phyloP scores from a whole-genome alignment of 176 grass and related monocot species.

The Elaeis guineensis region DNA sequence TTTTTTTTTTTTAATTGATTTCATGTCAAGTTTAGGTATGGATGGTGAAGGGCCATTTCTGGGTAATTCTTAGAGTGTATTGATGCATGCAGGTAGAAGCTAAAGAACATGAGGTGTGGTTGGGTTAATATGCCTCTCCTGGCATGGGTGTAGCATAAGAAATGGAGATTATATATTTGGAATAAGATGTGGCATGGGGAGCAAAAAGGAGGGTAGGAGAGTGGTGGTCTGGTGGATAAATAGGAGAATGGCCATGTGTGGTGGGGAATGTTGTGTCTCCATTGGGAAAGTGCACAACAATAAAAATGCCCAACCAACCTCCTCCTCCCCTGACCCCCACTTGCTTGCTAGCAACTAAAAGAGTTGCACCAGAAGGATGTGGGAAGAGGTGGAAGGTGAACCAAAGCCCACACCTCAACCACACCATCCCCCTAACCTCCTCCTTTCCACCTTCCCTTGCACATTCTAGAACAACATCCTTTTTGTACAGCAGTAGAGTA shows the following conservation, averaged over 20 bases:
- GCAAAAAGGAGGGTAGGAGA: constrained; percentile 33
- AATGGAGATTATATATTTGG: too few species aligned
- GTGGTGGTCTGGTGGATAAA: constrained; percentile 25
- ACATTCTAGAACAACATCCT: constrained; percentile 41
- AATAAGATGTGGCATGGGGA: constrained; percentile 7
- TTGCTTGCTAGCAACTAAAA: constrained; percentile 26
- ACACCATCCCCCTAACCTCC: constrained; percentile 44
- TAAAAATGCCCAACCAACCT: constrained; percentile 8
- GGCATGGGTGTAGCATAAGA: too few species aligned
- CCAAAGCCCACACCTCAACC: constrained; percentile 24
- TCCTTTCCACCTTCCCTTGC: constrained; percentile 27
- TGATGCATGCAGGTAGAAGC: too few species aligned
- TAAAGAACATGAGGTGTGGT: too few species aligned
- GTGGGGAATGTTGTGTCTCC: constrained; percentile 21
- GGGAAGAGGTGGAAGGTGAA: constrained; percentile 27
- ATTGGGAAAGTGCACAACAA: constrained; percentile 12
- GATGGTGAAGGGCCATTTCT: too few species aligned
- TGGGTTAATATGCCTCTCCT: too few species aligned
- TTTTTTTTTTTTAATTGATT: too few species aligned
- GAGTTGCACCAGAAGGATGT: constrained; percentile 26
- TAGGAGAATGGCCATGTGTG: constrained; percentile 28
- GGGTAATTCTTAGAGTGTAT: too few species aligned
- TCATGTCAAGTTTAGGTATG: too few species aligned
- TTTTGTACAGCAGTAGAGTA: background rate
- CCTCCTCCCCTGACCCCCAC: constrained; percentile 25